Percentiles rank a stretch among this genome's conserved stretches.
Conservation (phyloP, 2,329 filamentous ascomycete species). For the Metarhizium brunneum region DNA sequence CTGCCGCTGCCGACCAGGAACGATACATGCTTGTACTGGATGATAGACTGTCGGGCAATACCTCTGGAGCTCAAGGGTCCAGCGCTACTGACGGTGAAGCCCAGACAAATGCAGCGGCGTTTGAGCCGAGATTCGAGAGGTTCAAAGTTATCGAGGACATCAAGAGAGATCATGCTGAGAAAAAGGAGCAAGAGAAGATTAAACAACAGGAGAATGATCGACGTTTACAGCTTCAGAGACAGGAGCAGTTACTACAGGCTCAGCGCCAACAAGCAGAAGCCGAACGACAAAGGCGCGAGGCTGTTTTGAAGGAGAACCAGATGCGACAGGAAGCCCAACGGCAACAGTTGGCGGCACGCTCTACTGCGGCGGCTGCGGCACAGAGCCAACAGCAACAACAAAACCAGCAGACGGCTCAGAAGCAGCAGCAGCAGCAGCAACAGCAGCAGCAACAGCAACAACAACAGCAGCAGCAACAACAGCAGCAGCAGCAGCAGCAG, state of each 20-base stretch:
- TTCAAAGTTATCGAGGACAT: slow-evolving; percentile 90
- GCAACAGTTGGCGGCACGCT: slow-evolving; percentile 21
- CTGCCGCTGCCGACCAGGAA: slow-evolving; percentile 79
- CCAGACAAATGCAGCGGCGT: slow-evolving; percentile 60
- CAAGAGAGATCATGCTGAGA: slow-evolving; percentile 66
- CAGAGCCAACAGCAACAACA: slow-evolving; percentile 11
- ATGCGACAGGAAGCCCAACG: slow-evolving; percentile 27
- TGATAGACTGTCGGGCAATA: slow-evolving; percentile 61
- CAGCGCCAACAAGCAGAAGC: slow-evolving; percentile 37
- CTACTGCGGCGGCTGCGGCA: slow-evolving; percentile 14
- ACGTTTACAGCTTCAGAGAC: slow-evolving; percentile 37
- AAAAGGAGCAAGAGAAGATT: slow-evolving; percentile 65
- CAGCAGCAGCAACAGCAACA: not conserved
- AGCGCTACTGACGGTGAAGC: slow-evolving; percentile 61
- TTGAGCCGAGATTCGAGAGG: slow-evolving; percentile 78
- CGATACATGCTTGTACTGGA: slow-evolving; percentile 90
- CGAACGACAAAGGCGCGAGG: slow-evolving; percentile 30
- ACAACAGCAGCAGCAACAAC: slow-evolving; percentile 15
- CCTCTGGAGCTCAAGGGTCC: slow-evolving; percentile 46
- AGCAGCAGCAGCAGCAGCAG: slow-evolving; percentile 8
- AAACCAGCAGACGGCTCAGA: not conserved
- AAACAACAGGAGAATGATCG: slow-evolving; percentile 53
- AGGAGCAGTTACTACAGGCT: slow-evolving; percentile 32
- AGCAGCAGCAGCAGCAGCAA: not conserved
- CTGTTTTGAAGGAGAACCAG: slow-evolving; percentile 26